A percentile compares a stretch with the other conserved stretches of the same genome.
Conservation (phyloP, 1,284 basidiomycete species). For the Trichosporon coremiiforme region DNA sequence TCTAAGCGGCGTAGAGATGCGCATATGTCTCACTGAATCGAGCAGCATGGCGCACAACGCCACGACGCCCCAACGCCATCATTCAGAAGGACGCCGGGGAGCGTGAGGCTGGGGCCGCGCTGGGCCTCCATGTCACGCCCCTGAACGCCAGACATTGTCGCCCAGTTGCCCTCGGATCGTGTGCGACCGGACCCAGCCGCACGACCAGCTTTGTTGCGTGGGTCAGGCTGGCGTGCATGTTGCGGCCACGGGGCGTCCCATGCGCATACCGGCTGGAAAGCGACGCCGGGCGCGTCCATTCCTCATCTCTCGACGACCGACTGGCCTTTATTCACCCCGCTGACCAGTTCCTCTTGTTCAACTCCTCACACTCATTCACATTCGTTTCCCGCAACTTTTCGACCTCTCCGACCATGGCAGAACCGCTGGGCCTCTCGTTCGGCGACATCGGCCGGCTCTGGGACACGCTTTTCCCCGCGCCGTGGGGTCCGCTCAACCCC, state of each 20-base stretch:
- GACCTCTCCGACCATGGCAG: background rate
- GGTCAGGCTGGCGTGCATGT: background rate
- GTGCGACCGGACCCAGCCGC: background rate
- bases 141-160: background rate
- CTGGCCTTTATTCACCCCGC: background rate
- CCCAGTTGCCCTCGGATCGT: background rate
- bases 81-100: background rate
- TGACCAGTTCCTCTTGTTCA: background rate
- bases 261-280: background rate
- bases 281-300: background rate
- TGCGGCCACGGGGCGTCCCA: background rate
- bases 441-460: slow-evolving; percentile 8
- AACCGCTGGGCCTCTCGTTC: slow-evolving; percentile 1
- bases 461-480: background rate
- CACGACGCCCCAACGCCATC: background rate
- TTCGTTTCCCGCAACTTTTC: background rate
- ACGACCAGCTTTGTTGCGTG: background rate
- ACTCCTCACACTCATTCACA: slow-evolving; percentile 1
- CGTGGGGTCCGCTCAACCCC: slow-evolving; percentile 1
- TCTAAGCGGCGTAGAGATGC: background rate
- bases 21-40: background rate
- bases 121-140: background rate
- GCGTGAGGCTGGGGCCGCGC: background rate
- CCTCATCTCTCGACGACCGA: background rate
- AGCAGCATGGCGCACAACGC: background rate